Evolutionary conservation across 2,329 filamentous ascomycete genomes (phyloP), one percentile per base, ranked within the genome.

Genomic region (Penicillium hordei): DNA sequence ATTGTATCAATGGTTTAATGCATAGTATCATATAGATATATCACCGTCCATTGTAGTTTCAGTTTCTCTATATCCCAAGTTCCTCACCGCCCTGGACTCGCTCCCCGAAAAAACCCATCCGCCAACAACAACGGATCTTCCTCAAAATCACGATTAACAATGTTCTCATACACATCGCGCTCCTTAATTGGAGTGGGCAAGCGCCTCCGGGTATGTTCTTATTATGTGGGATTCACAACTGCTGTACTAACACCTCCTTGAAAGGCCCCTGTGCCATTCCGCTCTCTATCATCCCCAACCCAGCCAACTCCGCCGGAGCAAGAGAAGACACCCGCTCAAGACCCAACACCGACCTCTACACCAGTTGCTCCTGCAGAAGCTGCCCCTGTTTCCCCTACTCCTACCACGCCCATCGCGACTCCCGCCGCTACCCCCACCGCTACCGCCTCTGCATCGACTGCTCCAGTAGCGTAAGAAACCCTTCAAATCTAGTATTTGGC

Each of bases 161-260:
- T 70, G 68, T 68, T 69, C 36, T 57, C 65, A 44, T 61, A 56
- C 54, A 55, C 61, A 53, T 55, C 61, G 25, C 69, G 66, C 52
- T 65, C 65, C 50, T 52, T 65, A 19, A 34, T 66, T 19, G 63
- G 67, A 49, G 62, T 58, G 33, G 55, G 60, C 43, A 68, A 60
- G 52, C 54, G 46, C 38, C 43, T 68, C 19, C 60, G 65, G 62
- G 70, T 70, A 65, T 45, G 60, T 51, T 21, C 9, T 19, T 23
- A 29, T 49, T 9, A 12, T 48, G 15, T 49, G 43, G 3, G 10
- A 39, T 1, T 33, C 12, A 34, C 6, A 13, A 21, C 38, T 38
- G 1, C 15, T 10, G 10, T 23, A 27, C 46, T 59, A 54, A 59
- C 31, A 34, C 17, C 39, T 38, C 25, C 23, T 9, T 17, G 19